These are phyloP conservation scores for Curvularia spicifera DNA, from an alignment of 2,329 filamentous ascomycete genomes.

Conservation along the genomic window DNA sequence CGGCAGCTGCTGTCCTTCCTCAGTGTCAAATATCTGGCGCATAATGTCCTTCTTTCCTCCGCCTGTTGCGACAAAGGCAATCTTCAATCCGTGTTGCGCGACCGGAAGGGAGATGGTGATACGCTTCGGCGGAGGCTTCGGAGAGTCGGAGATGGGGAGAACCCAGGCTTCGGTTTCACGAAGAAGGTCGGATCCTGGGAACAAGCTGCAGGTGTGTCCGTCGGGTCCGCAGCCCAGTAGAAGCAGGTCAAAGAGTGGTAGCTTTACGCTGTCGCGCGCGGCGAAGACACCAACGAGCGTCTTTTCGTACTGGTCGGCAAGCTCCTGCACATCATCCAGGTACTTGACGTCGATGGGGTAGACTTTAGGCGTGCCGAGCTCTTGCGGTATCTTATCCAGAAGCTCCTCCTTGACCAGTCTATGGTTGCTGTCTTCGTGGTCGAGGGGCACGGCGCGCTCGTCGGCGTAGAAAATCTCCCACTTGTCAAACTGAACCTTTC, in stretches of 20 bases:
- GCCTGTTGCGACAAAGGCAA: slow-evolving; percentile 92
- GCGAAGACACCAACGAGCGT: slow-evolving; percentile 85
- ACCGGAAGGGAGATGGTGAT: slow-evolving; percentile 94
- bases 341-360: slow-evolving; percentile 76
- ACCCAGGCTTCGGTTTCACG: slow-evolving; percentile 92
- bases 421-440: slow-evolving; percentile 95
- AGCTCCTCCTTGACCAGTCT: slow-evolving; percentile 84
- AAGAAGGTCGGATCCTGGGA: slow-evolving; percentile 86
- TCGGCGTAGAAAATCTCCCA: slow-evolving; percentile 99
- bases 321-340: slow-evolving; percentile 82
- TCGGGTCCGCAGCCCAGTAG: slow-evolving; percentile 94
- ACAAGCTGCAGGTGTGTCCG: slow-evolving; percentile 95
- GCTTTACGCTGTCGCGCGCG: slow-evolving; percentile 87
- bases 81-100: slow-evolving; percentile 81
- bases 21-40: slow-evolving; percentile 86
- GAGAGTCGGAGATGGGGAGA: slow-evolving; percentile 86
- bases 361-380: slow-evolving; percentile 70
- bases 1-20: slow-evolving; percentile 75
- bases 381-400: slow-evolving; percentile 81
- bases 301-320: slow-evolving; percentile 94
- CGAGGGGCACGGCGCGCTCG: slow-evolving; percentile 90
- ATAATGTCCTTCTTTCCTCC: slow-evolving; percentile 88
- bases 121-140: slow-evolving; percentile 88
- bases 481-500: slow-evolving; percentile 76
- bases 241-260: slow-evolving; percentile 93